Evolutionary conservation across 176 grass and related monocot genomes (phyloP).

Genomic region (bread wheat (Triticum aestivum)): IWGSC_CS_RefSeq_v2.1 NC_057809.1:66422065-66422564

Average conservation of each 20-base stretch:
- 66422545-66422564: too few species aligned
- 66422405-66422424: neutral
- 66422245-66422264: neutral
- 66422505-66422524: neutral
- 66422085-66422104: neutral
- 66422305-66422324: neutral
- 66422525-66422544: too few species aligned
- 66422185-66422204: too few species aligned
- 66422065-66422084: neutral
- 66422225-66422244: neutral
- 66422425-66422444: neutral
- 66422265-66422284: neutral
- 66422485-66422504: neutral
- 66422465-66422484: neutral
- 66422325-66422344: neutral
- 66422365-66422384: too few species aligned
- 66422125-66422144: neutral
- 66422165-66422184: neutral
- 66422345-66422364: neutral
- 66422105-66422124: neutral
- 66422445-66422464: neutral
- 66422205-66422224: too few species aligned
- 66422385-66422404: neutral
- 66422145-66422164: neutral
- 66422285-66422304: neutral